A percentile compares a stretch with the other conserved stretches of the same genome.
Conservation (phyloP, 768 basidiomycete genomes). For the Macrolepiota dolichaula region DNA sequence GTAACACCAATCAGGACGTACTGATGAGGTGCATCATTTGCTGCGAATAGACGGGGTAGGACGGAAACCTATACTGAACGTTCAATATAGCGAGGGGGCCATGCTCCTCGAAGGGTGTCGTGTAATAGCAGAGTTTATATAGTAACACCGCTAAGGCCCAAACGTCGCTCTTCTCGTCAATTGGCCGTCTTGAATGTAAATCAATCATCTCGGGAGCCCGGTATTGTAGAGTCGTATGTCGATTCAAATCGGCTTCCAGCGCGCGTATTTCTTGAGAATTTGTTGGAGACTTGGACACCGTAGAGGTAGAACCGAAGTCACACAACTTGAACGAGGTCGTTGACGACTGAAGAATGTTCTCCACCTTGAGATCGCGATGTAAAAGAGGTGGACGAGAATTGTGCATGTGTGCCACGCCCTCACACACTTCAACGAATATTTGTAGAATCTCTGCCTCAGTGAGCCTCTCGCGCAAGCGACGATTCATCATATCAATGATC, state of each 20-base stretch:
- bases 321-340: constrained; percentile 89
- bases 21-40: constrained; percentile 84
- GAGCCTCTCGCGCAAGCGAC: constrained; percentile 88
- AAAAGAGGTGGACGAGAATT: constrained; percentile 85
- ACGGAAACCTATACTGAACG: constrained; percentile 89
- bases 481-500: constrained; percentile 99
- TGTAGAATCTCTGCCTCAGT: constrained; percentile 96
- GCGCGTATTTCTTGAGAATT: constrained; percentile 81
- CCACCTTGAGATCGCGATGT: constrained; percentile 97
- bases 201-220: constrained; percentile 99
- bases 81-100: constrained; percentile 95
- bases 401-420: constrained; percentile 97
- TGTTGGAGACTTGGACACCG: constrained; percentile 71
- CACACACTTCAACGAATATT: constrained; percentile 97
- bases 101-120: constrained; percentile 98
- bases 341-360: constrained; percentile 93
- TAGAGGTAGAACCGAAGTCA: constrained; percentile 93
- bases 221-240: constrained; percentile 96
- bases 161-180: constrained; percentile 94
- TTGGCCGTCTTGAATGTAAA: constrained; percentile 72
- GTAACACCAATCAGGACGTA: constrained; percentile 29
- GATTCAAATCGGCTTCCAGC: constrained; percentile 88
- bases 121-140: constrained; percentile 99
- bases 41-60: constrained; percentile 82
- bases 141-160: constrained; percentile 97